A percentile compares a stretch with the other conserved stretches of the same genome.
Conservation (phyloP, 768 basidiomycete species). For the Tephrocybe rancida region DNA sequence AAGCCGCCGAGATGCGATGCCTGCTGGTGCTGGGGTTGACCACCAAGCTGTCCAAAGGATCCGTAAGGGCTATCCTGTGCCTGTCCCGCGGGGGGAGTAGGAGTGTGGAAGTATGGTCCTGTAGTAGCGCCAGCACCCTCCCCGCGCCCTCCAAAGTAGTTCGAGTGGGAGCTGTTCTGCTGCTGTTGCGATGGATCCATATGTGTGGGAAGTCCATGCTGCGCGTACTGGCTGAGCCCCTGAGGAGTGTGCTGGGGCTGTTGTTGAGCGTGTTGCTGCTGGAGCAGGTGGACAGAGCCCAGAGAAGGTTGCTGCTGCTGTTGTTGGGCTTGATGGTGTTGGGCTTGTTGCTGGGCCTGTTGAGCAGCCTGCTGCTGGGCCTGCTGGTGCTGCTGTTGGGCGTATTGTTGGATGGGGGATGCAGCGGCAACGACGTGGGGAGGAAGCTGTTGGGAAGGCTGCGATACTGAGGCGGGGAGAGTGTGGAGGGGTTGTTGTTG, state of each 20-base stretch:
- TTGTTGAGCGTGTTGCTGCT: constrained; percentile 42
- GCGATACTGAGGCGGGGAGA: constrained; percentile 25
- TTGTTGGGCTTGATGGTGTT: constrained; percentile 35
- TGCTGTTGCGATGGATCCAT: constrained; percentile 58
- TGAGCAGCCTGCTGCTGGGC: constrained; percentile 23
- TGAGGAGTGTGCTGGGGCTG: constrained; percentile 47
- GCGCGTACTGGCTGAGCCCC: constrained; percentile 57
- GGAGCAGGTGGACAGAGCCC: constrained; percentile 27
- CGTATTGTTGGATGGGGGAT: constrained; percentile 43
- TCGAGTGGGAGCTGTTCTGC: constrained; percentile 50
- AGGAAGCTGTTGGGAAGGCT: constrained; percentile 39
- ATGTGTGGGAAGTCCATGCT: constrained; percentile 67
- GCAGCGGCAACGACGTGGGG: constrained; percentile 30
- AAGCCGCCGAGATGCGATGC: constrained; percentile 59
- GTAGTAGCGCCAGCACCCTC: constrained; percentile 40
- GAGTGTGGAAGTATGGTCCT: constrained; percentile 73
- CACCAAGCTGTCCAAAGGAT: constrained; percentile 64
- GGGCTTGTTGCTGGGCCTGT: constrained; percentile 24
- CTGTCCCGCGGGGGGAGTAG: constrained; percentile 72
- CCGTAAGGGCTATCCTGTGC: constrained; percentile 65
- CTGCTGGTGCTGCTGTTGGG: constrained; percentile 41
- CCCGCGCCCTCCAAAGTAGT: constrained; percentile 66
- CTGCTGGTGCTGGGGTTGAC: constrained; percentile 63
- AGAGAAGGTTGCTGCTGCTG: constrained; percentile 34
- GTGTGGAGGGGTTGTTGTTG: constrained; percentile 19